These are phyloP conservation scores for Volvox reticuliferus DNA, from an alignment of 139 green algal genomes.

Conservation along the genomic window DNA sequence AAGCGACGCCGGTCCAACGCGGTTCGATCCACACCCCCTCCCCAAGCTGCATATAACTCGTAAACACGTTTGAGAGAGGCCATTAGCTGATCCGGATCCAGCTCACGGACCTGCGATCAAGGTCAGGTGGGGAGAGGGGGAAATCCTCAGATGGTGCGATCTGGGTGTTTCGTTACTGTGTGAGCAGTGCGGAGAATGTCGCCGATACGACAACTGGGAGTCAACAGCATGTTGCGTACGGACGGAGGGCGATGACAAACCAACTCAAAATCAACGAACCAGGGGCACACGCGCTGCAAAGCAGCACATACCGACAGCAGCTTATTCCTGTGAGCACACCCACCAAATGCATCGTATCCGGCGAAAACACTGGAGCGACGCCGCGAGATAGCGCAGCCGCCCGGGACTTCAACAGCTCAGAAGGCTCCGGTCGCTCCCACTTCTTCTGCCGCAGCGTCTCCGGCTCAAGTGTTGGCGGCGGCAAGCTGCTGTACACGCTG, in stretches of 20 bases:
- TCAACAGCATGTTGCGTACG: no score
- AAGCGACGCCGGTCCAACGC: constrained; percentile 54
- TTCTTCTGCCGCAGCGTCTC: neutral
- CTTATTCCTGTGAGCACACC: neutral
- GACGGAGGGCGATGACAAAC: no score
- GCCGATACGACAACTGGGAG: no score
- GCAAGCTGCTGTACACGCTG: constrained; percentile 10
- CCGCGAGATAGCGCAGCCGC: neutral
- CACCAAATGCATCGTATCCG: constrained; percentile 7
- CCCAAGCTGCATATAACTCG: constrained; percentile 62
- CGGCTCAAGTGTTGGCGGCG: neutral
- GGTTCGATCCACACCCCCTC: constrained; percentile 48
- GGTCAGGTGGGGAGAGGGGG: neutral
- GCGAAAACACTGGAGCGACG: neutral
- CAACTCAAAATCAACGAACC: no score
- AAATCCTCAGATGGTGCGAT: no score
- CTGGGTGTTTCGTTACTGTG: no score
- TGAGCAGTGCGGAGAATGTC: no score
- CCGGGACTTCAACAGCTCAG: neutral
- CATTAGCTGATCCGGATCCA: constrained; percentile 61
- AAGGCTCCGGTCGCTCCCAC: constrained; percentile 35
- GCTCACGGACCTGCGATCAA: constrained; percentile 29
- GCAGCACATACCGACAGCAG: no score
- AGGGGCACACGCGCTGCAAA: no score
- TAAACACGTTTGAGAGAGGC: constrained; percentile 59